Evolutionary conservation across 106 monocot genomes (phyloP).

Genomic region (Narthecium ossifragum): DNA sequence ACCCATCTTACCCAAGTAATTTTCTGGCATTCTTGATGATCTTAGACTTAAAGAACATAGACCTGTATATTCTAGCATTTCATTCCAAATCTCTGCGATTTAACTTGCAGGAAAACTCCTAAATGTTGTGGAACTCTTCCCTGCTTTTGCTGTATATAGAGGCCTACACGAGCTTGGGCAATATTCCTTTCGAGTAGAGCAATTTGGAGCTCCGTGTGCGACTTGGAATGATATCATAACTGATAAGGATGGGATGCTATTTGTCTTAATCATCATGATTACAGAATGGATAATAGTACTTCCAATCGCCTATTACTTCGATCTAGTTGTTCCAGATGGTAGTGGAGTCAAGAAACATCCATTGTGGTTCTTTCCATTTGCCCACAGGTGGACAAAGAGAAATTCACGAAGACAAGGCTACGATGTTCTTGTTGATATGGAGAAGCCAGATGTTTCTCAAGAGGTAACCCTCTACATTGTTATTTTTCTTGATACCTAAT

Average conservation of each 20-base stretch:
- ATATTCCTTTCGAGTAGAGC: slow-evolving; percentile 6
- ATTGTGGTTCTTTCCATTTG: slow-evolving; percentile 12
- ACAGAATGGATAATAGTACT: slow-evolving; percentile 20
- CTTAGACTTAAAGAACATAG: too few relatives aligned
- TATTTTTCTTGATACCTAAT: neutral
- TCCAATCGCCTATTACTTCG: slow-evolving; percentile 19
- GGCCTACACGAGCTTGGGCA: slow-evolving; percentile 21
- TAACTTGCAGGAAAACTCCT: too few relatives aligned
- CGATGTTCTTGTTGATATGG: slow-evolving; percentile 19
- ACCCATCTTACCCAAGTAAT: slow-evolving; percentile 20
- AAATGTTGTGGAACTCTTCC: slow-evolving; percentile 11
- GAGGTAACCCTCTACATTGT: too few relatives aligned
- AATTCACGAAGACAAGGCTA: neutral
- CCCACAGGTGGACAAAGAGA: neutral
- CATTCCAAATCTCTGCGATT: too few relatives aligned
- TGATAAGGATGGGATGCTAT: slow-evolving; percentile 8
- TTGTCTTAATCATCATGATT: slow-evolving; percentile 16
- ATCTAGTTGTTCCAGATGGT: slow-evolving; percentile 16
- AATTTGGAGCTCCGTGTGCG: neutral
- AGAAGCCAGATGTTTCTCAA: slow-evolving; percentile 31
- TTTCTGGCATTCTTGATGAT: neutral
- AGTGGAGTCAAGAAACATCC: slow-evolving; percentile 11
- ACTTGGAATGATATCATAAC: slow-evolving; percentile 9
- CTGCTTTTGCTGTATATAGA: slow-evolving; percentile 20
- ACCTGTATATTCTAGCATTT: too few relatives aligned